phyloP scores from a whole-genome alignment of 139 green algal species.

The Edaphochlamys debaryana region DNA sequence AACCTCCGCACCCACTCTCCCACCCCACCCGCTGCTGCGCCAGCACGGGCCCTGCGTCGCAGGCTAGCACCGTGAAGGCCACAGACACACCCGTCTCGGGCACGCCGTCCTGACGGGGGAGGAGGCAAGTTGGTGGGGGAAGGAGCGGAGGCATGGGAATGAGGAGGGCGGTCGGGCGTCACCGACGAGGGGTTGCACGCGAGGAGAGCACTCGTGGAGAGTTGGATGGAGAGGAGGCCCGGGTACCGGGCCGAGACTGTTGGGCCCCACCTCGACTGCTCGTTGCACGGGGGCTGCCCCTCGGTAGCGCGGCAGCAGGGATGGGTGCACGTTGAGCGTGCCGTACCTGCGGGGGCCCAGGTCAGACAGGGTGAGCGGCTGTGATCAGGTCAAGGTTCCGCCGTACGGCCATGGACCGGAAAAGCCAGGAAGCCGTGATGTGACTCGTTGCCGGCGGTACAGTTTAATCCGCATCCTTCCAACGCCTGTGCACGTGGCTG shows the following conservation, averaged over 20 bases:
- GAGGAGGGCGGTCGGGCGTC: background rate
- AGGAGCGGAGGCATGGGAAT: background rate
- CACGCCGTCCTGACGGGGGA: slow-evolving; percentile 66
- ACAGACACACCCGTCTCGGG: slow-evolving; percentile 86
- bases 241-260: no score
- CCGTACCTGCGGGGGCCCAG: no score
- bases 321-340: slow-evolving; percentile 98
- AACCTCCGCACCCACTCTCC: no score
- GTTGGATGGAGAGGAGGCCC: no score
- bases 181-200: background rate
- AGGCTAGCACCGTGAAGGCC: slow-evolving; percentile 93
- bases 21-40: slow-evolving; percentile 66
- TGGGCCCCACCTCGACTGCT: slow-evolving; percentile 71
- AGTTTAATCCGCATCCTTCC: no score
- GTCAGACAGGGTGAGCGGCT: no score
- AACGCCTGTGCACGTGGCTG: no score
- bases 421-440: no score
- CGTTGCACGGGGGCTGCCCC: slow-evolving; percentile 97
- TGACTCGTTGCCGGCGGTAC: no score
- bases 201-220: no score
- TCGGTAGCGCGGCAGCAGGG: slow-evolving; percentile 91
- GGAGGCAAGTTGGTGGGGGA: background rate
- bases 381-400: no score
- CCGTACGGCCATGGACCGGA: no score
- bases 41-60: slow-evolving; percentile 95